Base-by-base conservation (phyloP, 2,329 filamentous ascomycete species). In the Fusarium coffeatum region DNA sequence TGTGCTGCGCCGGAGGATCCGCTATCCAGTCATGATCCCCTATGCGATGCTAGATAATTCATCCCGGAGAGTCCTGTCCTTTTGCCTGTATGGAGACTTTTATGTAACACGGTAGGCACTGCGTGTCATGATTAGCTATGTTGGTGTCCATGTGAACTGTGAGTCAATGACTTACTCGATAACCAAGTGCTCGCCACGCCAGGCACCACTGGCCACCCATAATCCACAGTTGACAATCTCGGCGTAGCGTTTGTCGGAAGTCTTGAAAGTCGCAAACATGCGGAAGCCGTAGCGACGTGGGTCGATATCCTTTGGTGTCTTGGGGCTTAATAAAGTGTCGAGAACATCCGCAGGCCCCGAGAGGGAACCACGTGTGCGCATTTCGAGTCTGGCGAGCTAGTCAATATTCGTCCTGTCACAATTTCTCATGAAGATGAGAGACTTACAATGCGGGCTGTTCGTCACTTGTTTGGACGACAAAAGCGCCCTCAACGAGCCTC, bases 141-240 rank as follows among this genome's bases (percentile, higher is more conserved):
- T 43, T 25, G 20, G 15, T 18, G 27, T 25, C 37, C 49, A 46
- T 51, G 47, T 53, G 59, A 51, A 28, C 40, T 45, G 27, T 53
- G 59, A 53, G 22, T 66, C 63, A 51, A 37, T 27, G 49, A 77
- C 80, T 76, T 74, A 84, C 83, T 85, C 83, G 56, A 84, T 83
- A 46, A 85, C 79, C 59, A 85, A 76, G 71, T 84, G 81, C 23
- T 82, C 78, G 56, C 77, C 80, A 57, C 79, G 81, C 77, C 82
- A 83, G 73, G 84, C 82, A 50, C 83, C 83, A 72, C 83, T 84
- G 9, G 83, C 83, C 48, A 85, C 79, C 83, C 83, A 85, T 55
- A 85, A 77, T 8, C 83, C 83, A 72, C 81, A 84, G 73, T 86
- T 86, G 25, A 86, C 79, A 59, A 81, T 81, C 57, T 84, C 82